Evolutionary conservation across 2,329 filamentous ascomycete species (phyloP).

Genomic region (Microascus cirrosus): DNA sequence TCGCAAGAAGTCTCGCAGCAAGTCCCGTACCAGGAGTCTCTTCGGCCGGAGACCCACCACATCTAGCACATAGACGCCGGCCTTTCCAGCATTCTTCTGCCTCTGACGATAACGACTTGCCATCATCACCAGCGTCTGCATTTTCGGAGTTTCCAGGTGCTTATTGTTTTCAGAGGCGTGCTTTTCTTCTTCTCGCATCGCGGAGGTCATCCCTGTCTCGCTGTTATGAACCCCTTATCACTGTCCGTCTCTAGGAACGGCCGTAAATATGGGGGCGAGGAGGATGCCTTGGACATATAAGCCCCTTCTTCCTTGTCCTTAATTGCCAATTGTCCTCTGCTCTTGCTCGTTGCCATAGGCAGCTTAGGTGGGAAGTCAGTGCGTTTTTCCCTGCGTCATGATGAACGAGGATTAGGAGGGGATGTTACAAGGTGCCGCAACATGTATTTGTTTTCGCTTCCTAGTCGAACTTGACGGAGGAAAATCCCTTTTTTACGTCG

Average conservation of each 20-base stretch:
- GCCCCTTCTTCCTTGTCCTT: not conserved
- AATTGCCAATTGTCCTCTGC: no score
- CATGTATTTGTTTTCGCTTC: not conserved
- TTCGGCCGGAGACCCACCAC: slow-evolving; percentile 40
- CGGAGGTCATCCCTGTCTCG: not conserved
- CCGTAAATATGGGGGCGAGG: not conserved
- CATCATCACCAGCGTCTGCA: slow-evolving; percentile 1
- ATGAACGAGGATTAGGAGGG: not conserved
- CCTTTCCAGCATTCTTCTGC: not conserved
- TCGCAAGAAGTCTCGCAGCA: slow-evolving; percentile 57
- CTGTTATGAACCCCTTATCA: not conserved
- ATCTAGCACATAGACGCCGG: slow-evolving; percentile 13
- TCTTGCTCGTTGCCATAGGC: no score
- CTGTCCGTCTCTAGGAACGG: no score
- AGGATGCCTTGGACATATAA: not conserved
- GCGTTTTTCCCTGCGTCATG: not conserved
- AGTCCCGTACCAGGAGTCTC: slow-evolving; percentile 63
- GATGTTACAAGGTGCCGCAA: not conserved
- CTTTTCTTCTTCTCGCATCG: not conserved
- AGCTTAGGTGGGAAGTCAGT: no score
- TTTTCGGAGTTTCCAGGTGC: not conserved
- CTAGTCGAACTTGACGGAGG: not conserved
- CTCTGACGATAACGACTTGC: slow-evolving; percentile 11
- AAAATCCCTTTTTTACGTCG: not conserved
- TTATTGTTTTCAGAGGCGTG: not conserved